phyloP scores from a whole-genome alignment of 441 rosid genomes.

The Theobroma grandiflorum region DNA sequence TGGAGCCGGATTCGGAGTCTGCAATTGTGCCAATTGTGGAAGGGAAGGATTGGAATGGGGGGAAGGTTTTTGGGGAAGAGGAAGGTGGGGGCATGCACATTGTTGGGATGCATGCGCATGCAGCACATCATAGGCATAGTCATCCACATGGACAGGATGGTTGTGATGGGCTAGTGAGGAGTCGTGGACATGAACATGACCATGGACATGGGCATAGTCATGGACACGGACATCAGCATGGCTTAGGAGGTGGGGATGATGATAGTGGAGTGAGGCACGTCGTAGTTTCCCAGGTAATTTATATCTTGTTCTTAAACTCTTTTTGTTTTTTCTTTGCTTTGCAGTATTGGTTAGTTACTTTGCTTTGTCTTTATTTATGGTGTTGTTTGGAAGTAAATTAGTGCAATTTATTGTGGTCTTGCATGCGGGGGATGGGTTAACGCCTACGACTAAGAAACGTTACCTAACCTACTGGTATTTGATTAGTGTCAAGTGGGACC shows the following conservation, averaged over 20 bases:
- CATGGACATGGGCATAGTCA: slow-evolving; percentile 36
- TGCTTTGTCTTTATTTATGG: background rate
- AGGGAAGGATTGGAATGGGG: slow-evolving; percentile 33
- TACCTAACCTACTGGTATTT: background rate
- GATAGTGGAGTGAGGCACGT: slow-evolving; percentile 73
- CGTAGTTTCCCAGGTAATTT: slow-evolving; percentile 85
- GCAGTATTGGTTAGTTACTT: background rate
- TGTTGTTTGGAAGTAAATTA: background rate
- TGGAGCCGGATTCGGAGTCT: slow-evolving; percentile 44
- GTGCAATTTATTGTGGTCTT: background rate
- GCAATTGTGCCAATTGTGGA: slow-evolving; percentile 35
- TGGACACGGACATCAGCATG: slow-evolving; percentile 36
- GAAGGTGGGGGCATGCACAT: slow-evolving; percentile 87
- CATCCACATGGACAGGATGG: slow-evolving; percentile 69
- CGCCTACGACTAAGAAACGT: background rate
- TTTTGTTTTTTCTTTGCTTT: background rate
- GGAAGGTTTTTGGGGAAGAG: slow-evolving; percentile 83
- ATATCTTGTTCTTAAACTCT: background rate
- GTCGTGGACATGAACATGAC: slow-evolving; percentile 38
- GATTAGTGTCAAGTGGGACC: slow-evolving; percentile 1
- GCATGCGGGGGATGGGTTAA: background rate
- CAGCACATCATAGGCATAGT: slow-evolving; percentile 83
- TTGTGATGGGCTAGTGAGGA: slow-evolving; percentile 58
- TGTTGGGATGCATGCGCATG: slow-evolving; percentile 90
- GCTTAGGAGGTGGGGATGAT: slow-evolving; percentile 48